Evolutionary conservation across 2,329 filamentous ascomycete species (phyloP).

Genomic region (Xylariaceae sp.): DNA sequence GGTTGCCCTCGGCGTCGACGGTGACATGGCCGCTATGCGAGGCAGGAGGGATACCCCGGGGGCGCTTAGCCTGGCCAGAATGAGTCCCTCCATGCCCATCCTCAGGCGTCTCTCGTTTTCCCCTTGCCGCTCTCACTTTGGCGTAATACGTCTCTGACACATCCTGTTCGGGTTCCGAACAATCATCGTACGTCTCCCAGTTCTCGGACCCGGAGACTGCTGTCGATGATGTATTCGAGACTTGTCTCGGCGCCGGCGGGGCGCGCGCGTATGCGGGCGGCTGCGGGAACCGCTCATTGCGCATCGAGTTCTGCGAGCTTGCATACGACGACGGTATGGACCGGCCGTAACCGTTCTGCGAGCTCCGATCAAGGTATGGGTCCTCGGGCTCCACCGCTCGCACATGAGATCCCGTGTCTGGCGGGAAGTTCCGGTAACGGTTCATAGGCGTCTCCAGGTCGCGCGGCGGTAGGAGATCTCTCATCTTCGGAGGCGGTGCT

Average conservation of each 20-base stretch:
- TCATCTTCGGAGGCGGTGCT: conserved; percentile 86
- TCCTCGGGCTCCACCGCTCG: conserved; percentile 69
- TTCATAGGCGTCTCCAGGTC: conserved; percentile 48
- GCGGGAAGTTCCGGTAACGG: conserved; percentile 44
- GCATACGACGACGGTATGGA: conserved; percentile 33
- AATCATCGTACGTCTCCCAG: conserved; percentile 94
- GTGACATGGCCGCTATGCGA: conserved; percentile 44
- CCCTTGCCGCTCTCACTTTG: conserved; percentile 63
- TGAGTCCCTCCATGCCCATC: conserved; percentile 37
- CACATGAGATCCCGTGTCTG: conserved; percentile 50
- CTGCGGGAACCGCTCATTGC: conserved; percentile 34
- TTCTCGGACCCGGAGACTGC: conserved; percentile 82
- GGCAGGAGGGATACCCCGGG: conserved; percentile 48
- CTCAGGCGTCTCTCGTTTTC: conserved; percentile 58
- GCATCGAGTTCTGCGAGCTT: conserved; percentile 40
- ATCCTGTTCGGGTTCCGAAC: conserved; percentile 70
- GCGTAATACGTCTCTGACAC: conserved; percentile 74
- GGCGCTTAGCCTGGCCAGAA: conserved; percentile 47
- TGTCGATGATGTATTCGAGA: conserved; percentile 66
- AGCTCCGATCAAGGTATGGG: conserved; percentile 67
- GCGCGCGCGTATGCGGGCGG: conserved; percentile 38
- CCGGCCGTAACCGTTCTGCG: conserved; percentile 35
- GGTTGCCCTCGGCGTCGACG: conserved; percentile 55
- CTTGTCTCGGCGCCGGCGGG: conserved; percentile 51
- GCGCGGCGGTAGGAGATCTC: conserved; percentile 58